Conservation (phyloP, 208 protist genomes). For the Leishmania arabica region DNA sequence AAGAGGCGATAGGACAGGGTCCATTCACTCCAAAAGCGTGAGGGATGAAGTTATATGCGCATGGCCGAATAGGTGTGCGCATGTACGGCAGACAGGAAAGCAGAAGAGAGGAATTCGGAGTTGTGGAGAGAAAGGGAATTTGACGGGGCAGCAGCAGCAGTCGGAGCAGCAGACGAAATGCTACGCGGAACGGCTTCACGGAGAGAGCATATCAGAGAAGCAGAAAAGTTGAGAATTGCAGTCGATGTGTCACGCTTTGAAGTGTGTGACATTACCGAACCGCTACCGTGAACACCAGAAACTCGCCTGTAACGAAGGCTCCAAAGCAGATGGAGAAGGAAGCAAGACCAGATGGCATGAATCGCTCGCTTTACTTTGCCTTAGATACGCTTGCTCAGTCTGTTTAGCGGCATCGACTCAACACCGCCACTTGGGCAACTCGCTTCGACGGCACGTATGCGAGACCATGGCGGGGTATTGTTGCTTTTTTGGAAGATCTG, state of each 20-base stretch:
- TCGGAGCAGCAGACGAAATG: background rate
- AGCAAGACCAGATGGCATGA: background rate
- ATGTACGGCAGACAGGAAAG: background rate
- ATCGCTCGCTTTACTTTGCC: background rate
- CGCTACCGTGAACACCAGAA: background rate
- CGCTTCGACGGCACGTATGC: background rate
- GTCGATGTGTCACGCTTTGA: background rate
- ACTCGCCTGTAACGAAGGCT: background rate
- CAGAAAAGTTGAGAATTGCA: background rate
- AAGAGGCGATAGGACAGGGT: background rate
- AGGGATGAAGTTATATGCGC: background rate
- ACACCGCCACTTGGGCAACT: background rate
- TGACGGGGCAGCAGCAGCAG: background rate
- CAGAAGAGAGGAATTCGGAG: background rate
- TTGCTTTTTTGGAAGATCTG: too few species aligned
- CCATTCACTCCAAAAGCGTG: background rate
- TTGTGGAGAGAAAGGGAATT: background rate
- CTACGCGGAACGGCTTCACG: background rate
- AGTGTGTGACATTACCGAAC: background rate
- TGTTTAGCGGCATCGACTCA: background rate
- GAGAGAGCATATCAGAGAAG: background rate
- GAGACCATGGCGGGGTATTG: background rate
- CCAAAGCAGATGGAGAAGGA: background rate
- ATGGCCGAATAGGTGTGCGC: background rate
- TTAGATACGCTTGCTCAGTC: background rate